These are phyloP conservation scores for Musa acuminata DNA, from an alignment of 176 grass and related monocot genomes.

Conservation along the genomic window DNA sequence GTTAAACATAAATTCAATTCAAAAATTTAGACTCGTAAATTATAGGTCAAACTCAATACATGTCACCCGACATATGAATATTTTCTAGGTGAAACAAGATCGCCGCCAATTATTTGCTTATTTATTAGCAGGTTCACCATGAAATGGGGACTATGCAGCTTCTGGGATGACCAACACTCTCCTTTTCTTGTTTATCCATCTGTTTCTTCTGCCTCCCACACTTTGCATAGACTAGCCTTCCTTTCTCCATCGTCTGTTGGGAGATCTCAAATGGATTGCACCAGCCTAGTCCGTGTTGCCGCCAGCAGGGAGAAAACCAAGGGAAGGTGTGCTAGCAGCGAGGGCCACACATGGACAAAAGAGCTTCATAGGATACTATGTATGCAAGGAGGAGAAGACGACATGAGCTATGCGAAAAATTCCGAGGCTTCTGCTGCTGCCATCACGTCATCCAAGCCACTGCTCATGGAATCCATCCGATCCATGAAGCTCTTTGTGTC, in stretches of 20 bases:
- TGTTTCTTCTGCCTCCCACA: not conserved
- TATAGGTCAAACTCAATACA: no score
- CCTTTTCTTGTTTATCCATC: not conserved
- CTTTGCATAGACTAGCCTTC: not conserved
- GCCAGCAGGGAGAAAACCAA: not conserved
- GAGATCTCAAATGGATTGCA: not conserved
- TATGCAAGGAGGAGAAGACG: constrained; percentile 7
- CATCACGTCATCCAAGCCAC: not conserved
- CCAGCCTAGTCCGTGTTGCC: not conserved
- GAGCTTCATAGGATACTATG: constrained; percentile 7
- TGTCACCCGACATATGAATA: no score
- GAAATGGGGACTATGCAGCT: not conserved
- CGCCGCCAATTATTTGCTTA: not conserved
- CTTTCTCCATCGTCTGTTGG: not conserved
- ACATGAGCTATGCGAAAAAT: not conserved
- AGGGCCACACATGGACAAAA: not conserved
- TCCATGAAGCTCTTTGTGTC: constrained; percentile 4
- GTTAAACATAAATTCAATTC: no score
- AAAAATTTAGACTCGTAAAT: no score
- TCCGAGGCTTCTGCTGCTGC: constrained; percentile 3
- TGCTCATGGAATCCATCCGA: not conserved
- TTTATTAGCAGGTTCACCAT: not conserved
- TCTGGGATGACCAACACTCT: not conserved
- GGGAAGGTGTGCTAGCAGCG: not conserved
- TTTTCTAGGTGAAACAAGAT: no score